Evolutionary conservation across 2,329 filamentous ascomycete species (phyloP), one percentile per base, ranked within the genome.

Genomic region (Exserohilum turcica): DNA sequence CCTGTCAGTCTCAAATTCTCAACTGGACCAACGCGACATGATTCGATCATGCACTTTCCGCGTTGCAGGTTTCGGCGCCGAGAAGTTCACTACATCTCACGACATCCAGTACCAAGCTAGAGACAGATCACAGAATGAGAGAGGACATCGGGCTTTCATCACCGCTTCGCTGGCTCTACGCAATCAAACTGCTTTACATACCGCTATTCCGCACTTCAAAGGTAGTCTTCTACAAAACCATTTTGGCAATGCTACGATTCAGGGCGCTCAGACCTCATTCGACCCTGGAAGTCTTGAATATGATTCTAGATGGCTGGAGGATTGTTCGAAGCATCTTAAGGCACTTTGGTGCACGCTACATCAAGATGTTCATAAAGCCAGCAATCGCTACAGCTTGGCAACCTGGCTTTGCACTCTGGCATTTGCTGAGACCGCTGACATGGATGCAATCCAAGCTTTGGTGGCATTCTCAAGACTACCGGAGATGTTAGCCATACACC

Each of bases 41-140:
- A 71, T 72, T 6, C 67, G 76, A 6, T 56, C 64, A 7, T 62
- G 70, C 0, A 60, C 51, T 0, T 74, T 74, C 46, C 63, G 63
- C 1, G 54, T 71, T 1, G 51, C 61, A 37, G 65, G 59, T 0
- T 76, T 67, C 32, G 75, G 75, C 2, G 71, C 70, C 0, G 73
- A 75, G 36, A 8, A 58, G 2, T 67, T 64, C 48, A 67, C 49
- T 0, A 24, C 29, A 1, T 9, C 44, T 0, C 12, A 54, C 6
- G 74, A 77, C 44, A 19, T 1, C 0, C 0, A 3, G 0, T 76
- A 77, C 50, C 1, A 49, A 1, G 28, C 48, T 2, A 61, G 70
- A 42, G 63, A 62, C 27, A 40, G 24, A 12, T 0, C 13, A 0
- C 21, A 43, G n/a, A 54, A 50, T 1, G 33, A 57, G 0, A 44